Base-by-base conservation (phyloP, 345 rosid species). In the Cardamine chenopodiifolia region DNA sequence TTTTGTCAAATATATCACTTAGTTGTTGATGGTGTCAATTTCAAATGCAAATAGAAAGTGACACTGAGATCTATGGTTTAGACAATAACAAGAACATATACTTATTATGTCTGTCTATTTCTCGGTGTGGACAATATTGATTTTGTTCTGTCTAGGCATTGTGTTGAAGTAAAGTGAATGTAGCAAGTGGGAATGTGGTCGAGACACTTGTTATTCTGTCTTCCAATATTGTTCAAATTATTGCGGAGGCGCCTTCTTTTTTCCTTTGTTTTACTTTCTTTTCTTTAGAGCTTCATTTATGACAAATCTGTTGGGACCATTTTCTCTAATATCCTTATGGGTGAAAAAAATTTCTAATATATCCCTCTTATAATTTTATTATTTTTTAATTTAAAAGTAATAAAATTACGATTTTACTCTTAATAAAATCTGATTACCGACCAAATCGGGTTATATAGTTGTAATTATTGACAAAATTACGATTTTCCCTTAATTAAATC, bases 161-260 rank as follows among this genome's bases (percentile, higher is more conserved):
- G 90, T 93, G 45, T 76, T 93, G 88, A 88, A 91, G 87, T 57
- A 73, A 76, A 72, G 71, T 91, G 44, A 93, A 88, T 85, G 85
- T 91, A 25, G 72, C 80, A 4, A 70, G 58, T 70, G 89, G 84
- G 62, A 77, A 34, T 73, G 65, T 87, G 65, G 73, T 93, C 47
- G 88, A 88, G 62, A 88, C 96, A 1, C 91, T 91, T 70, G 88
- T 91, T 60, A 85, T 93, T 68, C 82, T 78, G 19, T 77, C 97
- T 1, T 67, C 72, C 48, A 87, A 91, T 77, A 86, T 93, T 75
- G 98, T 86, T 80, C 94, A 91, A 88, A 85, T 91, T 45, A 82
- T 91, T 82, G 93, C 93, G 0, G 86, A 84, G 91, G 98, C 87
- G 74, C 64, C 76, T 69, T 81, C 74, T 75, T 63, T 31, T 53